Percentiles rank a stretch among this genome's conserved stretches.
phyloP scores from a whole-genome alignment of 2,329 filamentous ascomycete genomes.

The Blastomyces silverae region DNA sequence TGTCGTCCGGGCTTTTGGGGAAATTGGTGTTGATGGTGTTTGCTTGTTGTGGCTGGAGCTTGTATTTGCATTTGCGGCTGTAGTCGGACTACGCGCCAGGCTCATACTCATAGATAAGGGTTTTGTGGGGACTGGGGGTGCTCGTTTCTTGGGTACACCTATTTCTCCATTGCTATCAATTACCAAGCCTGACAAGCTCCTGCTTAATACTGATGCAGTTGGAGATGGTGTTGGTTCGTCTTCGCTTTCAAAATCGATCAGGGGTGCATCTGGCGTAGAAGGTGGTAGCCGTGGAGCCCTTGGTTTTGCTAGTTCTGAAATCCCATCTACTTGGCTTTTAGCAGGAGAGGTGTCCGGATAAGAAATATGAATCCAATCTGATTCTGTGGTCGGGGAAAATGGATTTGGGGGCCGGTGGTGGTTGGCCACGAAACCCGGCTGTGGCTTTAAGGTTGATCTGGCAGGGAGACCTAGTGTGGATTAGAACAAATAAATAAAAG shows the following conservation, averaged over 20 bases:
- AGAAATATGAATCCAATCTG: constrained; percentile 66
- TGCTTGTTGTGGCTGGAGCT: not conserved
- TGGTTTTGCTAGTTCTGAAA: not conserved
- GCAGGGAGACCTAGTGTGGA: constrained; percentile 57
- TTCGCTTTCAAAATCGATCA: constrained; percentile 6
- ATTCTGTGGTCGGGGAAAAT: constrained; percentile 64
- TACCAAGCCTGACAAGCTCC: not conserved
- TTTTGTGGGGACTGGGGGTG: constrained; percentile 16
- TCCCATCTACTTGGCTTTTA: constrained; percentile 18
- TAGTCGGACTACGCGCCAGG: not conserved
- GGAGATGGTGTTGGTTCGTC: not conserved
- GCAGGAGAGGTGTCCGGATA: constrained; percentile 15
- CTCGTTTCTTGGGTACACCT: constrained; percentile 8
- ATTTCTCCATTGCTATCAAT: not conserved
- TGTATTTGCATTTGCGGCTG: not conserved
- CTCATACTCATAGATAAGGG: constrained; percentile 13
- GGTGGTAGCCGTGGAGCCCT: not conserved
- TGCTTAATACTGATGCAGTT: not conserved
- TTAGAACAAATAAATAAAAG: constrained; percentile 20
- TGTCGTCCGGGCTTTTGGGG: not conserved
- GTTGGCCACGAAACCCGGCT: constrained; percentile 61
- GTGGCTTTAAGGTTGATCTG: constrained; percentile 62
- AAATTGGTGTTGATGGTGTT: not conserved
- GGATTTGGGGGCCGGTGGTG: constrained; percentile 71
- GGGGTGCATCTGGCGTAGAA: not conserved